Evolutionary conservation across 148 eudicot species (phyloP), one percentile per base, ranked within the genome.

Genomic region (Fagopyrum esculentum): DNA sequence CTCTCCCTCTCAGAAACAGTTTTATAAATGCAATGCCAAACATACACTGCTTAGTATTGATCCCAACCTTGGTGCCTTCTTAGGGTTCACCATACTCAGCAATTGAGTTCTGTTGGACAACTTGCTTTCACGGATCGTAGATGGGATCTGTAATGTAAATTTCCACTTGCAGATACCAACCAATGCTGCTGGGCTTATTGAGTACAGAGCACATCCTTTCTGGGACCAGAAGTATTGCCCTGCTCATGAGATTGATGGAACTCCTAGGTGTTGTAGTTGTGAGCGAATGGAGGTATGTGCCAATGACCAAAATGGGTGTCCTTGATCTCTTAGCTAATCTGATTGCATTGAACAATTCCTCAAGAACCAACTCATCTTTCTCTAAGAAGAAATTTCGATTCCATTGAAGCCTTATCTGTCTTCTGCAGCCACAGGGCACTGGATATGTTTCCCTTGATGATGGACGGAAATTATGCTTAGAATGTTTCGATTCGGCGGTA

Each of bases 211-310:
- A 44, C 94, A 90, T 78, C 94, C 94, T 76, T 90, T 90, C 73
- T 90, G 94, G 94, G 90, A 82, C 73, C 94, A 90, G 71, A 90
- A 86, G 68, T 90, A 90, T 80, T 90, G 94, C 74, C 94, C 94
- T 57, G 72, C 77, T 76, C 94, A 90, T 78, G 94, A 90, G 81
- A 85, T 81, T 73, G 94, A 90, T 82, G 86, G 91, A 78, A 87
- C 94, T 74, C 89, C 89, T 71, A 84, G 91, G 47, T 90, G 94
- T 71, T 90, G 94, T 79, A 90, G 94, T 78, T 90, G 94, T 76
- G 94, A 90, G 74, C 82, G 91, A 78, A 87, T 87, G 91, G 91
- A 87, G 86, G 94, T 87, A 55, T 48, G 40, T 66, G 71, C 19
- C 35, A 13, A 66, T 66, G 2, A 19, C 52, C 12, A 49, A 49